A percentile compares a stretch with the other conserved stretches of the same genome.
Evolutionary conservation across 2,329 filamentous ascomycete genomes (phyloP).

Genomic region (Metarhizium humberi): DNA sequence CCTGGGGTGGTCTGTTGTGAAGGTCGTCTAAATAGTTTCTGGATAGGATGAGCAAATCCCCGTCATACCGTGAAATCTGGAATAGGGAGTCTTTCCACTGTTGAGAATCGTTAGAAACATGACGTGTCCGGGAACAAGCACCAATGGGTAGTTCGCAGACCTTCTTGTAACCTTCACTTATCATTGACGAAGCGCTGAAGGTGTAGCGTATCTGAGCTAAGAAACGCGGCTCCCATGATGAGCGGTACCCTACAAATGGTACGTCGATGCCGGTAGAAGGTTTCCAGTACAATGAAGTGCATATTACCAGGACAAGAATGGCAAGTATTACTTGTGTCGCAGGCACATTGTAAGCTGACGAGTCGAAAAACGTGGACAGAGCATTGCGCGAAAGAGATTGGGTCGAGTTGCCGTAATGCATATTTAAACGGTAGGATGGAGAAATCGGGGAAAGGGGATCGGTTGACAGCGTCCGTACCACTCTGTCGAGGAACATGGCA

Average conservation of each 20-base stretch:
- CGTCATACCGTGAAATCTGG: slow-evolving; percentile 6
- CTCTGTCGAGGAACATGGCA: neutral
- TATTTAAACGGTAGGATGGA: neutral
- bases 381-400: neutral
- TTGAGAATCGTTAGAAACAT: neutral
- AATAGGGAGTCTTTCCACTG: slow-evolving; percentile 8
- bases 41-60: slow-evolving; percentile 6
- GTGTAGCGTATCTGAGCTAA: slow-evolving; percentile 4
- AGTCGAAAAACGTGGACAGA: neutral
- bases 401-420: neutral
- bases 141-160: neutral
- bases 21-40: slow-evolving; percentile 8
- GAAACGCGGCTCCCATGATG: slow-evolving; percentile 4
- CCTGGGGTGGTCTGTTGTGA: slow-evolving; percentile 4
- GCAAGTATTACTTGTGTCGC: neutral
- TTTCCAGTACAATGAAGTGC: neutral
- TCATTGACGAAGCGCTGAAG: slow-evolving; percentile 2
- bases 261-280: neutral
- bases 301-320: neutral
- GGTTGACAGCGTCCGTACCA: neutral
- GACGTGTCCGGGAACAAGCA: neutral
- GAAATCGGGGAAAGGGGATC: neutral
- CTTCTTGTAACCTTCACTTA: slow-evolving; percentile 7
- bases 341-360: neutral
- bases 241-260: slow-evolving; percentile 6